Conservation (phyloP, 2,329 filamentous ascomycete species). For the Colletotrichum nymphaeae region DNA sequence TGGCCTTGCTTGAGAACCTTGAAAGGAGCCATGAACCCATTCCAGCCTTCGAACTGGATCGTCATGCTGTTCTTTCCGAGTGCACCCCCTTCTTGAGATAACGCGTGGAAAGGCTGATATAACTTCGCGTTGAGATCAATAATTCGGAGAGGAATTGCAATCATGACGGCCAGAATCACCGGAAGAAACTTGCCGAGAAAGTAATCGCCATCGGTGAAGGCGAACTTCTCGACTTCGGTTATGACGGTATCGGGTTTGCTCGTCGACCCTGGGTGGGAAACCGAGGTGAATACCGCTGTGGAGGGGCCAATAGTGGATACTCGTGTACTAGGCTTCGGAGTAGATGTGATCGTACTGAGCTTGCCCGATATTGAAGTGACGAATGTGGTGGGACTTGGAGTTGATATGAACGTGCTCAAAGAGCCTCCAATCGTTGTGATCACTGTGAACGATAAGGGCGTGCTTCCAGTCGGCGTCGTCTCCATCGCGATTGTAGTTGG, state of each 20-base stretch:
- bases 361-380: constrained; percentile 43
- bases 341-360: constrained; percentile 43
- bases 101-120: constrained; percentile 56
- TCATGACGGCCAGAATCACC: constrained; percentile 50
- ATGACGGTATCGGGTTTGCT: constrained; percentile 26
- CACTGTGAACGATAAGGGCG: constrained; percentile 38
- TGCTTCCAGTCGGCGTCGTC: constrained; percentile 41
- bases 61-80: constrained; percentile 54
- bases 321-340: constrained; percentile 40
- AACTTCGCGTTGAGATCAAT: constrained; percentile 53
- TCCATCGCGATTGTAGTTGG: constrained; percentile 39
- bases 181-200: constrained; percentile 57
- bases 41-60: constrained; percentile 52
- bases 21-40: constrained; percentile 49
- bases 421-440: constrained; percentile 41
- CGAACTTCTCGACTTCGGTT: constrained; percentile 38
- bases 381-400: constrained; percentile 37
- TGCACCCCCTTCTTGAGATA: constrained; percentile 50
- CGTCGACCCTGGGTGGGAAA: constrained; percentile 28
- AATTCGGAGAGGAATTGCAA: constrained; percentile 52
- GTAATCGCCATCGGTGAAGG: constrained; percentile 45
- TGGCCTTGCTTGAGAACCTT: constrained; percentile 47
- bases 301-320: constrained; percentile 39
- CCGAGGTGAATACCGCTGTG: constrained; percentile 40
- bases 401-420: constrained; percentile 25